Evolutionary conservation across 192 early-diverging fungal genomes (phyloP).

Genomic region (Spizellomyces punctatus): DNA sequence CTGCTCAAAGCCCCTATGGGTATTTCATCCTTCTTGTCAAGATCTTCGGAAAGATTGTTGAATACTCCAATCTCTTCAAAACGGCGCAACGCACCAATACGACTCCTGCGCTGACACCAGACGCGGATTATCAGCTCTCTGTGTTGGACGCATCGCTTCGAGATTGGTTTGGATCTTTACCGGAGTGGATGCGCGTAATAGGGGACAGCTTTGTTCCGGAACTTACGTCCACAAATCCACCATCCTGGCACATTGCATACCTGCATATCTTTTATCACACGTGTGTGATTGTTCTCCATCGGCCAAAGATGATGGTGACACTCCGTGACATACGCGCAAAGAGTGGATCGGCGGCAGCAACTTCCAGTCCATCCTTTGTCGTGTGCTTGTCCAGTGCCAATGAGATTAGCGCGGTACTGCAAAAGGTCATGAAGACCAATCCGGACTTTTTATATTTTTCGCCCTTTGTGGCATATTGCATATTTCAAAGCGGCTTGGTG

Average conservation of each 20-base stretch:
- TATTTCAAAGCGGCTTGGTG: constrained; percentile 40
- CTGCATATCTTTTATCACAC: constrained; percentile 45
- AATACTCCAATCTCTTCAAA: constrained; percentile 38
- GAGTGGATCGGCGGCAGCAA: background rate
- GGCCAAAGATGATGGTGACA: constrained; percentile 39
- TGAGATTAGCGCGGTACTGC: constrained; percentile 20
- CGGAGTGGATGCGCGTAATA: constrained; percentile 31
- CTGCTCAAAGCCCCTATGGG: constrained; percentile 23
- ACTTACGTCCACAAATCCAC: constrained; percentile 5
- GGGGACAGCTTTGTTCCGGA: background rate
- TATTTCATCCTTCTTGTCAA: constrained; percentile 47
- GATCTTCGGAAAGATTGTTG: constrained; percentile 50
- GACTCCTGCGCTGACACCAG: constrained; percentile 5
- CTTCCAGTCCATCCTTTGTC: constrained; percentile 17
- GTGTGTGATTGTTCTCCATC: constrained; percentile 44
- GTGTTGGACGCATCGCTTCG: constrained; percentile 42
- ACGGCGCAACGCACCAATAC: constrained; percentile 16
- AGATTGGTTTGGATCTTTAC: constrained; percentile 41
- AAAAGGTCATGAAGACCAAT: constrained; percentile 23
- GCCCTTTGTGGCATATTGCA: constrained; percentile 38
- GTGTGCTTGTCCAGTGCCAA: constrained; percentile 25
- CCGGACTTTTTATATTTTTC: constrained; percentile 25
- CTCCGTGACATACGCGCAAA: background rate
- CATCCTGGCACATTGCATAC: constrained; percentile 28
- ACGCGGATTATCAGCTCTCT: constrained; percentile 38